Evolutionary conservation across 2,329 filamentous ascomycete genomes (phyloP), one percentile per base, ranked within the genome.

Genomic region (Alternaria gansuensis): DNA sequence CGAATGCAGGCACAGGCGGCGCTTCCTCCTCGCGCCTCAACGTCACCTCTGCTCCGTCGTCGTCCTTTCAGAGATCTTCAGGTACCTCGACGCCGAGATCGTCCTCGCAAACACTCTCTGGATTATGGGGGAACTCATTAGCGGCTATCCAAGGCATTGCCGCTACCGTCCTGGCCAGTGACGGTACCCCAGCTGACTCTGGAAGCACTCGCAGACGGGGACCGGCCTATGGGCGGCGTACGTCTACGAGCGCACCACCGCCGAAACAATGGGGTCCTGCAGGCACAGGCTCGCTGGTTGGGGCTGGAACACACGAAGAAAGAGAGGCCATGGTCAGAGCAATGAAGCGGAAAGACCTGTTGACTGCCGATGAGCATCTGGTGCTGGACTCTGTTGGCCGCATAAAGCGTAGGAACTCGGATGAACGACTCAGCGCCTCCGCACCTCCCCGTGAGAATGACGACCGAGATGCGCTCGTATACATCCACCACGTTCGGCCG

Each of bases 401-500:
- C 63, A 80, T 82, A 73, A 92, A 92, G 78, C 84, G 87, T 66
- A 83, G 90, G 64, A 88, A 84, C 48, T 92, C 90, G 4, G 88
- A 91, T 68, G 89, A 91, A 45, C 74, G 76, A 34, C 67, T 74
- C 23, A 79, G 79, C 28, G 64, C 70, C n/a, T 83, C 82, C 43
- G 81, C 80, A 21, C 81, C 82, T 21, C 81, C 82, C 13, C 80
- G 79, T 51, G 85, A 88, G 50, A 83, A 87, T 33, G 87, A 90
- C 33, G 83, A 87, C 49, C 84, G 87, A 67, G 90, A 96, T 66
- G 90, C 92, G 23, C 80, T 98, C 63, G 93, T 94, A 17, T 99
- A 98, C 76, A 83, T 98, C 51, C 95, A 99, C 78, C 88, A 90
- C 69, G 92, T 98, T 17, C 85, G 89, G 68, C 86, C 89, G 13